A percentile compares a stretch with the other conserved stretches of the same genome.
Evolutionary conservation across 2,329 filamentous ascomycete genomes (phyloP).

Genomic region (Aspergillus cejpii): DNA sequence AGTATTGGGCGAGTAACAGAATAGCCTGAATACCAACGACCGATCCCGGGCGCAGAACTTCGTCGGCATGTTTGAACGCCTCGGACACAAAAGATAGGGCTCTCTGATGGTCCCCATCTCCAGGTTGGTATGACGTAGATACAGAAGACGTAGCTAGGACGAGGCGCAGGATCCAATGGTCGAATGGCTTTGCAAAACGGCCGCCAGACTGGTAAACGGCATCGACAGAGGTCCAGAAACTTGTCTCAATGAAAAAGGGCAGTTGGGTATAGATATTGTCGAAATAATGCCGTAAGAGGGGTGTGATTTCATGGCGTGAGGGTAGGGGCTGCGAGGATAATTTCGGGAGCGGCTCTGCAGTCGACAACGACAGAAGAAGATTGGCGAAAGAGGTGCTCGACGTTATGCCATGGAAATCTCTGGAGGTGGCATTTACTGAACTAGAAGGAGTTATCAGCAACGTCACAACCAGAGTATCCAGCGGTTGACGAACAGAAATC

Average conservation of each 20-base stretch:
- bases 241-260: conserved; percentile 75
- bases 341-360: conserved; percentile 63
- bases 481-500: conserved; percentile 61
- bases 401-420: conserved; percentile 85
- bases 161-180: conserved; percentile 84
- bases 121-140: conserved; percentile 61
- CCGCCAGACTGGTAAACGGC: conserved; percentile 68
- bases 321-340: conserved; percentile 59
- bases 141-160: conserved; percentile 76
- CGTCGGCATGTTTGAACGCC: conserved; percentile 71
- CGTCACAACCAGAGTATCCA: not conserved
- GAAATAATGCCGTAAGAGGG: conserved; percentile 75
- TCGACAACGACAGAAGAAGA: conserved; percentile 74
- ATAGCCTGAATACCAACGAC: conserved; percentile 81
- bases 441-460: conserved; percentile 41
- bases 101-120: conserved; percentile 57
- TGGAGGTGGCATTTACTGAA: conserved; percentile 86
- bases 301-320: conserved; percentile 59
- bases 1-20: conserved; percentile 78
- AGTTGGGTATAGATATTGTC: conserved; percentile 72
- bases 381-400: conserved; percentile 89
- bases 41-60: conserved; percentile 77
- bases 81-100: conserved; percentile 55
- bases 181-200: conserved; percentile 56
- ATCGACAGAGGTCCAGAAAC: conserved; percentile 70